Percentiles rank a stretch among this genome's conserved stretches.
These are phyloP conservation scores for Nidularia sp. DNA, from an alignment of 768 basidiomycete species.

Conservation along the genomic window DNA sequence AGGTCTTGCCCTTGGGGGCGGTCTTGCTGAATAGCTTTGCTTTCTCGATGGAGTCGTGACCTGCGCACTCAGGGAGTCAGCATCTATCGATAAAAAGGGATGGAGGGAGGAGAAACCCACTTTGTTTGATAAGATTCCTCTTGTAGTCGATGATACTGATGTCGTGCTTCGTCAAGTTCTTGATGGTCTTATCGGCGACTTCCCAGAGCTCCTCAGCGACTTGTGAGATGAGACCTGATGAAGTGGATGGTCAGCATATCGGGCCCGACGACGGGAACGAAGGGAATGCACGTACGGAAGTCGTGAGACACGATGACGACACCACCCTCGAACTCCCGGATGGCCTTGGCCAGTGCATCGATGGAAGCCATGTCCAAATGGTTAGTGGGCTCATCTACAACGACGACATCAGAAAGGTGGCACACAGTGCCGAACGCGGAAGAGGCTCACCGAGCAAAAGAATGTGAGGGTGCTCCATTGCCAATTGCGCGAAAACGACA, in stretches of 20 bases:
- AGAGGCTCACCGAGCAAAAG: slow-evolving; percentile 66
- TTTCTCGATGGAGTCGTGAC: slow-evolving; percentile 85
- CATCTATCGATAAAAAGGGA: slow-evolving; percentile 1
- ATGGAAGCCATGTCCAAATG: slow-evolving; percentile 98
- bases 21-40: slow-evolving; percentile 91
- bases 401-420: slow-evolving; percentile 1
- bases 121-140: slow-evolving; percentile 75
- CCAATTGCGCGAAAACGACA: slow-evolving; percentile 93
- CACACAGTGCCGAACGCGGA: slow-evolving; percentile 3
- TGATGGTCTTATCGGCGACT: slow-evolving; percentile 90
- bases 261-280: background rate
- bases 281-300: slow-evolving; percentile 72
- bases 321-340: slow-evolving; percentile 96
- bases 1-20: slow-evolving; percentile 66
- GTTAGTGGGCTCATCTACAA: slow-evolving; percentile 87
- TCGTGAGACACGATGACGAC: slow-evolving; percentile 99
- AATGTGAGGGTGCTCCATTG: slow-evolving; percentile 98
- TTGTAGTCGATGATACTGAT: slow-evolving; percentile 95
- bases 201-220: slow-evolving; percentile 99
- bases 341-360: slow-evolving; percentile 91
- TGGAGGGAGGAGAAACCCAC: slow-evolving; percentile 34
- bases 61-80: slow-evolving; percentile 25
- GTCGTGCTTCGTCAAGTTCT: slow-evolving; percentile 86
- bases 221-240: slow-evolving; percentile 85
- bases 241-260: background rate